Evolutionary conservation across 78 protist genomes (phyloP), one percentile per base, ranked within the genome.

Genomic region (Dictyostelium firmibasis): DNA sequence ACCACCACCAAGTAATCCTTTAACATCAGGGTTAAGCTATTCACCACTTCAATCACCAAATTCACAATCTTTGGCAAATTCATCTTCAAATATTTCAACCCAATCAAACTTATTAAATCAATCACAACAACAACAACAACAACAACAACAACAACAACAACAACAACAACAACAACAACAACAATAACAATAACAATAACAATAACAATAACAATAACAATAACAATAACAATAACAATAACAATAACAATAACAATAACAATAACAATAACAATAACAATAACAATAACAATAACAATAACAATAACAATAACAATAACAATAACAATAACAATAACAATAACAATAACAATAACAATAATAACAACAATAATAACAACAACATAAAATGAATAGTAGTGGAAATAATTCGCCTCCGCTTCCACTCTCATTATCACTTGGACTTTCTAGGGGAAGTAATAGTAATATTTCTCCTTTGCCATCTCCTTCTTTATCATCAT

Each of bases 401-500:
- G 83, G 83, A 10, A 75, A 75, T 75, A 25, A 27, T 33, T 77
- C 57, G n/a, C 57, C 83, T 3, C 83, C 83, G n/a, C 29, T 31
- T 11, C 41, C 72, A n/a, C 36, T 50, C n/a, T 70, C 81, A 27
- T 38, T 62, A 14, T 64, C 82, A 11, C 41, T 38, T 18, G 60
- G 60, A 0, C n/a, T 38, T 16, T 33, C 43, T 23, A 47, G 60
- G 53, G 62, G 62, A 13, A 47, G 64, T 25, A 62, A 8, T 43
- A 50, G 41, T 31, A 79, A 10, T 29, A 75, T 72, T 43, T 25
- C 72, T 10, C 53, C 53, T 50, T 33, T 70, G 27, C 31, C 53
- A 33, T 18, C 87, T 36, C 47, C 81, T 18, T 72, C 91, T 23
- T 53, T 50, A 4, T 76, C 53, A n/a, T 85, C 91, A 4, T 72